Percentiles rank a stretch among this genome's conserved stretches.
phyloP scores from a whole-genome alignment of 768 basidiomycete species.

The Lactarius deliciosus region DNA sequence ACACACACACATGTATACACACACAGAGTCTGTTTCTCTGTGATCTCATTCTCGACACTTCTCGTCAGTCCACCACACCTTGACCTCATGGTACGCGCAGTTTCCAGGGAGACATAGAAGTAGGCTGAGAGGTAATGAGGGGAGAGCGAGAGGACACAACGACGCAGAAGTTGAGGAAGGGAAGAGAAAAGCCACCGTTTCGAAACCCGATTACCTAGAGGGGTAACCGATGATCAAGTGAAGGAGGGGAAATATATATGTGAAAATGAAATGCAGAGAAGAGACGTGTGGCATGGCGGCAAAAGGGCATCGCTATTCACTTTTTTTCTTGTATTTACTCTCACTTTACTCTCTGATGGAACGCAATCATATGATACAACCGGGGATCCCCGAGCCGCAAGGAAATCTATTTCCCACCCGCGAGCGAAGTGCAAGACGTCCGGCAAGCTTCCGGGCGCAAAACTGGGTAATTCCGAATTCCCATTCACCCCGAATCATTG shows the following conservation, averaged over 20 bases:
- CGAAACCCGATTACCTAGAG: conserved; percentile 21
- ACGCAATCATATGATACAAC: conserved; percentile 18
- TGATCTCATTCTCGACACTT: neutral
- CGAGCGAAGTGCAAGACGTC: conserved; percentile 11
- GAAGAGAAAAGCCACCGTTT: conserved; percentile 1
- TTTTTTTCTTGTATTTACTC: neutral
- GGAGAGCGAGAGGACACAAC: no score
- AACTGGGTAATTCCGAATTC: conserved; percentile 19
- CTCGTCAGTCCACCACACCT: neutral
- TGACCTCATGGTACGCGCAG: neutral
- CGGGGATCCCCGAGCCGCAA: conserved; percentile 12
- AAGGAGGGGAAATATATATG: conserved; percentile 11
- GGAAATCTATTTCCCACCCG: neutral
- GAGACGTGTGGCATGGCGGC: neutral
- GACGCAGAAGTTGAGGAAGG: neutral
- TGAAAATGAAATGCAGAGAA: neutral
- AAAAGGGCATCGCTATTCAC: conserved; percentile 2
- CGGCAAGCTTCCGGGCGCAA: conserved; percentile 26
- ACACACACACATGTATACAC: neutral
- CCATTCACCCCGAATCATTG: neutral
- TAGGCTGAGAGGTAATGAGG: neutral
- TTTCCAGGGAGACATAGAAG: neutral
- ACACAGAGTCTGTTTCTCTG: neutral
- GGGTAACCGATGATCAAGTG: conserved; percentile 21
- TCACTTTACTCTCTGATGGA: conserved; percentile 16